These are phyloP conservation scores for Cyberlindnera samutprakarnensis DNA, from an alignment of 805 yeast species.

Conservation along the genomic window DNA sequence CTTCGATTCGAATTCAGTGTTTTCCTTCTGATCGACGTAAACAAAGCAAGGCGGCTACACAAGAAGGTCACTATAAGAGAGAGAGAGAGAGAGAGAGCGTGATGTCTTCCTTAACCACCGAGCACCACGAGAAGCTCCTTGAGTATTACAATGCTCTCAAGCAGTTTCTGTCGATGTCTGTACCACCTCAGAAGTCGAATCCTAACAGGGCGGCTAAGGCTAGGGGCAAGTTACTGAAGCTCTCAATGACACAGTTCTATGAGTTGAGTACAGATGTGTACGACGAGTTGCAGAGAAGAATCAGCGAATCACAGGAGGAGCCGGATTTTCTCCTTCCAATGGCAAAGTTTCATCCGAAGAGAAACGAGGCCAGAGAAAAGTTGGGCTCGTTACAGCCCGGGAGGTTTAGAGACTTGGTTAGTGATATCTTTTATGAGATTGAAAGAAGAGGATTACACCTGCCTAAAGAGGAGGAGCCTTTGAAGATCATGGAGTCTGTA, in stretches of 20 bases:
- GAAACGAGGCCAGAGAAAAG: slow-evolving; percentile 93
- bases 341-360: slow-evolving; percentile 75
- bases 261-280: slow-evolving; percentile 92
- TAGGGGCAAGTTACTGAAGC: slow-evolving; percentile 72
- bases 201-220: slow-evolving; percentile 66
- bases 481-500: background rate
- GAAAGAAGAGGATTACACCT: slow-evolving; percentile 60
- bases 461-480: background rate
- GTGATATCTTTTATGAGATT: slow-evolving; percentile 82
- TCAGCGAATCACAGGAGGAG: slow-evolving; percentile 47
- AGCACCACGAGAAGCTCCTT: slow-evolving; percentile 11
- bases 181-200: slow-evolving; percentile 18
- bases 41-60: too few relatives aligned
- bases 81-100: too few relatives aligned
- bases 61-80: too few relatives aligned
- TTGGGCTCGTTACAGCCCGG: slow-evolving; percentile 74
- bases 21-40: too few relatives aligned
- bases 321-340: slow-evolving; percentile 64
- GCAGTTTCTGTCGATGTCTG: slow-evolving; percentile 20
- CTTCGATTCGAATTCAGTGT: too few relatives aligned
- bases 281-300: slow-evolving; percentile 84
- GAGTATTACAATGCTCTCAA: slow-evolving; percentile 17
- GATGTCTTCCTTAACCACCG: too few relatives aligned
- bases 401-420: slow-evolving; percentile 83
- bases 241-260: slow-evolving; percentile 74